Evolutionary conservation across 2,329 filamentous ascomycete species (phyloP).

Genomic region (Elsinoe batatas): DNA sequence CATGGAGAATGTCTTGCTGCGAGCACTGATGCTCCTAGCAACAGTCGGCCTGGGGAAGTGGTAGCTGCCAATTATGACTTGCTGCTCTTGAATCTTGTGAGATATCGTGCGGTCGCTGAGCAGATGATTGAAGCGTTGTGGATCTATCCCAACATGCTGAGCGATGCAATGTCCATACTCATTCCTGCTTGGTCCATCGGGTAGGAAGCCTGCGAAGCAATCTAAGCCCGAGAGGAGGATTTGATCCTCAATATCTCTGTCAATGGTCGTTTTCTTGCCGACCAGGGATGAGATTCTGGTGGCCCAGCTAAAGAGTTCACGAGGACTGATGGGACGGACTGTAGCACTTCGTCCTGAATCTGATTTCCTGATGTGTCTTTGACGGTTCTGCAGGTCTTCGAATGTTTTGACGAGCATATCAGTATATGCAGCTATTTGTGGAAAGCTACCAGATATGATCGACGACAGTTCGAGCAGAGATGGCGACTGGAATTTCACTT

Average conservation of each 20-base stretch:
- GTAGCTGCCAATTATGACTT: slow-evolving; percentile 25
- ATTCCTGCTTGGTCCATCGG: slow-evolving; percentile 51
- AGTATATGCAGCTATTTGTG: slow-evolving; percentile 52
- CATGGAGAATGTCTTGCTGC: slow-evolving; percentile 57
- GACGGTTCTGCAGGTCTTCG: slow-evolving; percentile 32
- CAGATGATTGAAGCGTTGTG: slow-evolving; percentile 70
- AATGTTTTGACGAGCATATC: slow-evolving; percentile 49
- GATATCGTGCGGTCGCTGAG: slow-evolving; percentile 62
- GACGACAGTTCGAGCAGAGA: slow-evolving; percentile 59
- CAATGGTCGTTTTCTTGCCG: slow-evolving; percentile 49
- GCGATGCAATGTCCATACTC: slow-evolving; percentile 62
- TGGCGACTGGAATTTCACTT: slow-evolving; percentile 59
- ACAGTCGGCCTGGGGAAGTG: slow-evolving; percentile 17
- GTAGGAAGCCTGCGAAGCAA: slow-evolving; percentile 77
- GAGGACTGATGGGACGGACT: slow-evolving; percentile 54
- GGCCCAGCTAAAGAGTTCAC: slow-evolving; percentile 89
- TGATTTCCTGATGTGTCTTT: slow-evolving; percentile 36
- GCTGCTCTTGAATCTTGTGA: slow-evolving; percentile 41
- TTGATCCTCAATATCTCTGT: slow-evolving; percentile 62
- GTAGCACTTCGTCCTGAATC: slow-evolving; percentile 38
- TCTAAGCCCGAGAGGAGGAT: slow-evolving; percentile 93
- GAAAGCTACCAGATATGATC: slow-evolving; percentile 62
- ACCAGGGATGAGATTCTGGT: slow-evolving; percentile 62
- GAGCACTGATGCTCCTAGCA: slow-evolving; percentile 5
- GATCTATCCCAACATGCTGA: slow-evolving; percentile 76